Conservation (phyloP, 2,329 filamentous ascomycete genomes). For the Stagonosporopsis rhizophila region DNA sequence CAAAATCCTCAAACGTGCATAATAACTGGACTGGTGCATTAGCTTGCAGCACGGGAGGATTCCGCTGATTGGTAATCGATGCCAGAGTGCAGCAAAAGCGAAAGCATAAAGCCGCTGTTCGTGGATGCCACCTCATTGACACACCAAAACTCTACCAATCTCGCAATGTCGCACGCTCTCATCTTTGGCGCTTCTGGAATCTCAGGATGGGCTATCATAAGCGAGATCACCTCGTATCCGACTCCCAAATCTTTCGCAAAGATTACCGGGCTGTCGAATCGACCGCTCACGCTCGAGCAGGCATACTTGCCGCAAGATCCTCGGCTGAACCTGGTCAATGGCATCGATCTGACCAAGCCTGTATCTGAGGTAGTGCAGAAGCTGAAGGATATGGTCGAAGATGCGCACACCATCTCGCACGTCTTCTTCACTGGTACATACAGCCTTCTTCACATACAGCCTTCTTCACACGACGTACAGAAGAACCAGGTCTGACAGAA, state of each 20-base stretch:
- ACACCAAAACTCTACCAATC: background rate
- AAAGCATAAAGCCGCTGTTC: background rate
- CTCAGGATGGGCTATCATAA: constrained; percentile 5
- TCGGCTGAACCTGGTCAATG: constrained; percentile 5
- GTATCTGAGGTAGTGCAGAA: background rate
- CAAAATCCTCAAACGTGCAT: no score
- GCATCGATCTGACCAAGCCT: constrained; percentile 2
- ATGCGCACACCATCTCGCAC: constrained; percentile 1
- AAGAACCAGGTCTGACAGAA: background rate
- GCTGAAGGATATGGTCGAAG: constrained; percentile 3
- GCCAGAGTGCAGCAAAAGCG: background rate
- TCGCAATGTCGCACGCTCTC: constrained; percentile 6
- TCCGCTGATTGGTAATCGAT: background rate
- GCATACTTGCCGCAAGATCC: background rate
- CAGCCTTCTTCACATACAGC: background rate
- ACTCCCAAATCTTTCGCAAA: background rate
- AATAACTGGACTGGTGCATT: background rate
- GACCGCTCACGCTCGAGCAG: constrained; percentile 5
- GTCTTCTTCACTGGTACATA: constrained; percentile 9
- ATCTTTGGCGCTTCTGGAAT: constrained; percentile 12
- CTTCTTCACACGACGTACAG: background rate
- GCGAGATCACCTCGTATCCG: constrained; percentile 3
- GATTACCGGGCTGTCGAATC: constrained; percentile 4
- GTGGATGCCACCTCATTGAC: background rate
- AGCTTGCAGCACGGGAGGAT: background rate